Base-by-base conservation (phyloP, 2,329 filamentous ascomycete species). In the Acephala macrosclerotiorum region DNA sequence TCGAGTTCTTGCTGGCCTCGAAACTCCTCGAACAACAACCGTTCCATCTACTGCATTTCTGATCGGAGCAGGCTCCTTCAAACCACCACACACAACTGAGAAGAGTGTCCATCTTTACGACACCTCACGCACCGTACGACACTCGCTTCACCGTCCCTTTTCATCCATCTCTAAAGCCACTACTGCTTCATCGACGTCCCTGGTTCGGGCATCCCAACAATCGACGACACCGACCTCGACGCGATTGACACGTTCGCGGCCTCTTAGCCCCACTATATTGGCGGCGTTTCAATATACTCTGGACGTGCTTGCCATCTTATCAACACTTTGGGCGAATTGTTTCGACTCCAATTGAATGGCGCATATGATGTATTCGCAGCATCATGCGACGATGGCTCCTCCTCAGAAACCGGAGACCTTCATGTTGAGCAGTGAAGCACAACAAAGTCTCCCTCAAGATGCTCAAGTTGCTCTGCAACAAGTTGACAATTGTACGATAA, bases 341-440 rank as follows among this genome's bases (percentile, higher is more conserved):
- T 73, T 73, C 73, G 72, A 71, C 69, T 73, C 29, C 72, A 63
- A 71, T 73, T 74, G 74, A 74, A 75, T 75, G 72, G 73, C 75
- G 66, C 74, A 76, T 67, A 77, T 76, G 72, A 94, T 95, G 92
- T 95, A 93, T 82, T 87, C 90, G 72, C 75, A 76, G 65, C 91
- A 93, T 82, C 91, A 94, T 83, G 87, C 91, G 77, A 86, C 90
- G 73, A 97, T 97, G 93, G 91, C 92, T 75, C 91, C 92, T 76
- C 92, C 92, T 70, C 94, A 97, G 83, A 97, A 97, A 81, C 96
- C 96, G 73, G 96, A 99, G 85, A 98, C 96, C 47, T 99, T 99
- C 79, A 95, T 99, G 91, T 87, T 99, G 79, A 97, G 95, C 79
- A 94, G 91, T 76, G 95, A 98, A 83, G 95, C 96, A 68, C 95